Evolutionary conservation across 2,329 filamentous ascomycete species (phyloP), one percentile per base, ranked within the genome.

Genomic region (Stromatinia cepivora): DNA sequence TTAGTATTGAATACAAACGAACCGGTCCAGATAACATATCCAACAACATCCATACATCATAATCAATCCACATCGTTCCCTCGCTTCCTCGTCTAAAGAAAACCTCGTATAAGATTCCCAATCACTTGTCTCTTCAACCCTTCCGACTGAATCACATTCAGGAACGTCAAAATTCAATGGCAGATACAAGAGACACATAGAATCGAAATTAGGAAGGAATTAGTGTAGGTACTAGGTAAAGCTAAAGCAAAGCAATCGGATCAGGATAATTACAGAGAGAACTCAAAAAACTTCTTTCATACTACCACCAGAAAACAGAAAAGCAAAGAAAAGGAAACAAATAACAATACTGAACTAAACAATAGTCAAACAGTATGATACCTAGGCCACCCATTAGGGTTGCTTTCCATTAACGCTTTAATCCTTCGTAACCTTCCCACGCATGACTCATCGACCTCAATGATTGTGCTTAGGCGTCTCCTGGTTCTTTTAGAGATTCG

Each of bases 291-390:
- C 34, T 42, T 39, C 1, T 28, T 42, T 39, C 0, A 28, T 28
- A 39, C 34, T 20, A 52, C 34, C n/a, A 20, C 46, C 31, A 15
- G 8, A 42, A n/a, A 52, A 53, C 46, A 39, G 15, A 28, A 52
- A 28, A 64, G 15, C 20, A 52, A 39, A 52, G 31, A 34, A 39
- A 52, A 52, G 22, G 4, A 52, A 39, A 52, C 22, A 52, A 52
- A 64, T 42, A 52, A 48, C 7, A 52, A 64, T 64, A 36, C 46
- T 46, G 25, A 59, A 57, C 36, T 22, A 59, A 66, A 25, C 61
- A 52, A 69, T 42, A 25, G 25, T 54, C 28, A 54, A 46, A 54
- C 53, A 45, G 34, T 28, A 53, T 50, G 34, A 57, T 56, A 57
- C 59, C 28, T 67, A 13, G 31, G 28, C n/a, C 57, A 31, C 25